Conservation (phyloP, 345 rosid genomes). For the Salix udensis region DNA sequence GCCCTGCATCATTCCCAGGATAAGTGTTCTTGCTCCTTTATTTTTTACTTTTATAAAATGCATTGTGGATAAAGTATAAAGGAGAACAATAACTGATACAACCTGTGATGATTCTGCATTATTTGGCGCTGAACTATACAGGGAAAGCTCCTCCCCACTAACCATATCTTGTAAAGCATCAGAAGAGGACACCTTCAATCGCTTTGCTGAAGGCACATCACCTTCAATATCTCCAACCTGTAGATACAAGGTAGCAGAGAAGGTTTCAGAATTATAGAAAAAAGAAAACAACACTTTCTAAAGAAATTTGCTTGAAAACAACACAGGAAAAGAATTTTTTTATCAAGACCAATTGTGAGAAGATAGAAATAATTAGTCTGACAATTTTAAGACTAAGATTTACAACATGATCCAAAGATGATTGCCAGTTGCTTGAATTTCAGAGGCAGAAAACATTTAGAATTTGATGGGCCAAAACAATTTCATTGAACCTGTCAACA, state of each 20-base stretch:
- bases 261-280: neutral
- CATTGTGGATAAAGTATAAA: neutral
- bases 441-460: neutral
- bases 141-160: constrained; percentile 86
- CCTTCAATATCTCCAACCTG: constrained; percentile 95
- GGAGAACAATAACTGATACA: constrained; percentile 9
- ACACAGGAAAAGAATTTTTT: neutral
- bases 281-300: neutral
- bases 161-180: constrained; percentile 87
- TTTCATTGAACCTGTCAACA: neutral
- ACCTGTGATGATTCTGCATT: constrained; percentile 88
- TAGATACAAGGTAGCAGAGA: neutral
- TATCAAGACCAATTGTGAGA: neutral
- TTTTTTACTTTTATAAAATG: neutral
- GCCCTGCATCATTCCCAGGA: neutral
- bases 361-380: neutral
- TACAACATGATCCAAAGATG: neutral
- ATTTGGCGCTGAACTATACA: constrained; percentile 73
- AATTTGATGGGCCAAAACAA: neutral
- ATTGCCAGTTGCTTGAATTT: neutral
- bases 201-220: constrained; percentile 67
- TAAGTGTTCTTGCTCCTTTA: neutral
- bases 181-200: constrained; percentile 69
- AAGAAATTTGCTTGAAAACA: neutral
- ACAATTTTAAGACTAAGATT: neutral